Evolutionary conservation across 2,329 filamentous ascomycete genomes (phyloP).

Genomic region (Akanthomyces lecanii): DNA sequence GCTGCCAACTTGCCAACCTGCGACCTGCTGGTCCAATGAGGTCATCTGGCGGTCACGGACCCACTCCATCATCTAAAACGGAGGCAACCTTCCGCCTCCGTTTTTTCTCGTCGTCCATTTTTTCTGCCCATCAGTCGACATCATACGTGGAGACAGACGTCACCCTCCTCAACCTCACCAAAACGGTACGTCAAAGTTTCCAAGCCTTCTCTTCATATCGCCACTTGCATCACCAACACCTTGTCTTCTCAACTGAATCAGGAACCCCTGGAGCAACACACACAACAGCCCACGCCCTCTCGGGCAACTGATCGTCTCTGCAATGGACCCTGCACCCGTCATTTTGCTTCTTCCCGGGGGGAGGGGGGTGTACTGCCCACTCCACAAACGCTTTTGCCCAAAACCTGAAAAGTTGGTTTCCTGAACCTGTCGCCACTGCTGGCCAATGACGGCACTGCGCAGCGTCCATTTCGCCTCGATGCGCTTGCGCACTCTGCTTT

Average conservation of each 20-base stretch:
- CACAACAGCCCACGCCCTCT: neutral
- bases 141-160: neutral
- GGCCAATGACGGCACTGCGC: slow-evolving; percentile 5
- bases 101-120: neutral
- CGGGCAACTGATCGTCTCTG: neutral
- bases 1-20: no score
- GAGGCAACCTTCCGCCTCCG: neutral
- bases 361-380: neutral
- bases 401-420: neutral
- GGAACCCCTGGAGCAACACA: neutral
- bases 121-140: neutral
- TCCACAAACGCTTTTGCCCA: neutral
- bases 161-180: neutral
- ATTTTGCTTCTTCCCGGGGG: neutral
- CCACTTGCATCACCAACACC: slow-evolving; percentile 16
- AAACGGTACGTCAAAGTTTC: no score
- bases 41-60: neutral
- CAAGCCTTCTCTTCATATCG: neutral
- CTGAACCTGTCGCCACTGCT: neutral
- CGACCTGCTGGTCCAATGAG: neutral
- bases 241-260: neutral
- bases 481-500: neutral
- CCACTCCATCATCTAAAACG: slow-evolving; percentile 15
- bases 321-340: neutral
- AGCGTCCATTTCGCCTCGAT: neutral